These are phyloP conservation scores for Fusarium sp. DNA, from an alignment of 2,329 filamentous ascomycete genomes.

Conservation along the genomic window DNA sequence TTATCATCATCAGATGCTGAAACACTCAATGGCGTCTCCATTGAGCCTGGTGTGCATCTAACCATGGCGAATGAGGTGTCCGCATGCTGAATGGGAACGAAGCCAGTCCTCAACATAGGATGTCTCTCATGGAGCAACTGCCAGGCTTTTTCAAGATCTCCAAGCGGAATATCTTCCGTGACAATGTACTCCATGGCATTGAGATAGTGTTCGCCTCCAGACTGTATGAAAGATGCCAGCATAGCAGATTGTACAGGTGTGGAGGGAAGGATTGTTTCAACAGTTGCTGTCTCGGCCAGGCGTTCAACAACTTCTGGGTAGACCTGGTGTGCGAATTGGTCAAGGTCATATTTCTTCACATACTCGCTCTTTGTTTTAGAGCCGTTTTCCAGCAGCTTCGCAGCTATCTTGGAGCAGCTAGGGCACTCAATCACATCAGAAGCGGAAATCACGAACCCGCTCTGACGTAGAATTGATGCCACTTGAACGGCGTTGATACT, in stretches of 20 bases:
- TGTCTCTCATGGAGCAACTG: conserved; percentile 62
- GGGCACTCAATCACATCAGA: conserved; percentile 78
- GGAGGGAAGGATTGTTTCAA: conserved; percentile 77
- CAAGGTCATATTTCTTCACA: conserved; percentile 52
- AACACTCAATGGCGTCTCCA: conserved; percentile 22
- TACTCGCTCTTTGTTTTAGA: not conserved
- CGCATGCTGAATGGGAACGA: conserved; percentile 69
- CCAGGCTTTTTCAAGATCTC: conserved; percentile 69
- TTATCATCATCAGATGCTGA: not conserved
- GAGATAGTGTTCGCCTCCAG: conserved; percentile 76
- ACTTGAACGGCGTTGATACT: conserved; percentile 89
- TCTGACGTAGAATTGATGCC: conserved; percentile 71
- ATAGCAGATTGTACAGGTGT: conserved; percentile 84
- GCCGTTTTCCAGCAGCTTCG: conserved; percentile 37
- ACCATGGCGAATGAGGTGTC: conserved; percentile 80
- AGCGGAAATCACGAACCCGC: conserved; percentile 69
- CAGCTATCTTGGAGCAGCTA: conserved; percentile 56
- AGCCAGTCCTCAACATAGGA: conserved; percentile 81
- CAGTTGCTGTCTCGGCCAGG: conserved; percentile 33
- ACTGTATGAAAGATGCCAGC: conserved; percentile 77
- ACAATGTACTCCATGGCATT: conserved; percentile 74
- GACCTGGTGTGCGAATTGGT: conserved; percentile 52
- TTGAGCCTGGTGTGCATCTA: conserved; percentile 57
- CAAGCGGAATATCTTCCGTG: conserved; percentile 51
- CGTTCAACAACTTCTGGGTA: conserved; percentile 43